A percentile compares a stretch with the other conserved stretches of the same genome.
phyloP scores from a whole-genome alignment of 2,329 filamentous ascomycete species.

The Fusarium nurragi region DNA sequence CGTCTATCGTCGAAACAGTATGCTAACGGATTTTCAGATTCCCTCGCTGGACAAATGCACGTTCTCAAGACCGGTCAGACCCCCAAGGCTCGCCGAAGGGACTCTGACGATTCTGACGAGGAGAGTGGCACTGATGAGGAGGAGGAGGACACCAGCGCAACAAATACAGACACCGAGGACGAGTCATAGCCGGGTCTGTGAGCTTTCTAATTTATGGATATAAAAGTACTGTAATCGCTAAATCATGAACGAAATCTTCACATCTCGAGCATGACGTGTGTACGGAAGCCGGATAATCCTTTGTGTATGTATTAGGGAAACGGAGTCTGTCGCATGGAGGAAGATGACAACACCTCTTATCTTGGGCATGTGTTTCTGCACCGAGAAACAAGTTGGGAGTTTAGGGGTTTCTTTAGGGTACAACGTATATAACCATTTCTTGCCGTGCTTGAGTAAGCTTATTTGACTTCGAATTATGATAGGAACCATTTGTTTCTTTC shows the following conservation, averaged over 20 bases:
- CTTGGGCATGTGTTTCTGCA: conserved; percentile 29
- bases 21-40: conserved; percentile 66
- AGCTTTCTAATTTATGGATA: conserved; percentile 9
- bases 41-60: conserved; percentile 89
- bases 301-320: conserved; percentile 29
- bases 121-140: conserved; percentile 84
- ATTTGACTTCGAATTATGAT: conserved; percentile 1
- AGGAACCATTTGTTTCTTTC: neutral
- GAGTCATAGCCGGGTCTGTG: conserved; percentile 55
- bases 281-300: conserved; percentile 3
- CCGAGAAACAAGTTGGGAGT: conserved; percentile 31
- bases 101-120: conserved; percentile 72
- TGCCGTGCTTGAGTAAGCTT: conserved; percentile 20
- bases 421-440: conserved; percentile 18
- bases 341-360: conserved; percentile 13
- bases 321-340: neutral
- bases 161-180: conserved; percentile 74
- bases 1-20: neutral
- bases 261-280: conserved; percentile 18
- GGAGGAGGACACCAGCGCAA: conserved; percentile 72
- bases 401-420: conserved; percentile 26
- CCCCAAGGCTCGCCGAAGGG: conserved; percentile 66
- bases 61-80: conserved; percentile 78
- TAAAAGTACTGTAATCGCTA: conserved; percentile 21
- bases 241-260: conserved; percentile 6